Evolutionary conservation across 495 filamentous ascomycete species (phyloP).

Genomic region (Trichoderma asperelloides): DNA sequence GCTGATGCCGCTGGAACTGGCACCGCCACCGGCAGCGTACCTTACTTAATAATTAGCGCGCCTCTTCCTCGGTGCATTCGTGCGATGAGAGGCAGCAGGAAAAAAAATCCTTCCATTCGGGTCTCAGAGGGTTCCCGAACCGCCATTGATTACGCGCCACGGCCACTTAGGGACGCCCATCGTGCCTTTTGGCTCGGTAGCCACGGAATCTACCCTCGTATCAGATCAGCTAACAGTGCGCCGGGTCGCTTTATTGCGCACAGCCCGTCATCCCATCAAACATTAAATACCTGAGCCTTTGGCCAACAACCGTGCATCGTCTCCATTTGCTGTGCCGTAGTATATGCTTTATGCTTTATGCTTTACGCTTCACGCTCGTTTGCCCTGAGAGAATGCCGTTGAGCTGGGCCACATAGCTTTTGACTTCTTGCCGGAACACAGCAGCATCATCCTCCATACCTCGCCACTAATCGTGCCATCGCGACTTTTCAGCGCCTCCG

Average conservation of each 20-base stretch:
- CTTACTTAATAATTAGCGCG: not conserved
- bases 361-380: not conserved
- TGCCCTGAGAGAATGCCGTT: not conserved
- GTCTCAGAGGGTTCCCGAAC: not conserved
- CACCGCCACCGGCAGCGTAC: not conserved
- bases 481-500: not conserved
- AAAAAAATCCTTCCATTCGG: slow-evolving; percentile 3
- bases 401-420: not conserved
- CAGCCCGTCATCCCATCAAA: not conserved
- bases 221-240: not conserved
- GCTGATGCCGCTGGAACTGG: not conserved
- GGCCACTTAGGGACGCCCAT: not conserved
- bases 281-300: not conserved
- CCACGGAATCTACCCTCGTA: not conserved
- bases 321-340: not conserved
- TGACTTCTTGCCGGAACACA: not conserved
- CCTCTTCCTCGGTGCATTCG: not conserved
- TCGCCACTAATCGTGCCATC: not conserved
- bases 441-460: no score
- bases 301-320: not conserved
- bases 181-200: not conserved
- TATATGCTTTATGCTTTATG: not conserved
- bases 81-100: not conserved
- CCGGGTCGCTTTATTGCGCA: not conserved
- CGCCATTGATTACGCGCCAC: not conserved